Base-by-base conservation (phyloP, 2,329 filamentous ascomycete genomes). In the Fonsecaea monophora region DNA sequence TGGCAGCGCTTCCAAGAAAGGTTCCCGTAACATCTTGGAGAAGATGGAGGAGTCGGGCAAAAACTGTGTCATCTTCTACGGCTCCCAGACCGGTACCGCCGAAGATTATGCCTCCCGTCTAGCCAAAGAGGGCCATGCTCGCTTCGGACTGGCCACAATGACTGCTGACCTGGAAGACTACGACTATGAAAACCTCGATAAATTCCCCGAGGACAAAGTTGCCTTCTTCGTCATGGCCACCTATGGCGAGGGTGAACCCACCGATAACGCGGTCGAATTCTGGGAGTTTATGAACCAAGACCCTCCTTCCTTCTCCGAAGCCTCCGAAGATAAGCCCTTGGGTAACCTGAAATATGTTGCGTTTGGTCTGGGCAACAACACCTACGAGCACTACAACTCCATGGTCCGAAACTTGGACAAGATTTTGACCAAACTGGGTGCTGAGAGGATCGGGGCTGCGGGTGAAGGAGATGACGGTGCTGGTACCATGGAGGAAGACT, bases 401-500 rank as follows among this genome's bases (percentile, higher is more conserved):
- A 97, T 99, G 92, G 94, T 99, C 68, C 92, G 94, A 78, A 92
- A 94, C 70, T 90, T 98, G 65, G 89, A 95, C 81, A 89, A 90
- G 78, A 89, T 89, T 69, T 83, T 99, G 66, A 85, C 88, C 75
- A 94, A 91, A 75, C 85, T 96, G 21, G 95, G 95, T 68, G 95
- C 91, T 12, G 85, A 89, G 76, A 87, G 92, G 72, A 92, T 99
- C 73, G 94, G 95, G 54, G 84, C 89, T 65, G 92, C 94, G 64
- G 95, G 96, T 74, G 94, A 98, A 82, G 95, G 95, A 75, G 95
- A 99, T 75, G 95, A 99, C 78, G 95, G 96, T 71, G 94, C 95
- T 71, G 95, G 96, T 68, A 99, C 95, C 65, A 99, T 99, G 96
- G 95, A 99, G 82, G 96, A 99, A 82, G 96, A 99, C 76, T 99